These are phyloP conservation scores for Clarireedia sp. DNA, from an alignment of 2,329 filamentous ascomycete species.

Conservation along the genomic window DNA sequence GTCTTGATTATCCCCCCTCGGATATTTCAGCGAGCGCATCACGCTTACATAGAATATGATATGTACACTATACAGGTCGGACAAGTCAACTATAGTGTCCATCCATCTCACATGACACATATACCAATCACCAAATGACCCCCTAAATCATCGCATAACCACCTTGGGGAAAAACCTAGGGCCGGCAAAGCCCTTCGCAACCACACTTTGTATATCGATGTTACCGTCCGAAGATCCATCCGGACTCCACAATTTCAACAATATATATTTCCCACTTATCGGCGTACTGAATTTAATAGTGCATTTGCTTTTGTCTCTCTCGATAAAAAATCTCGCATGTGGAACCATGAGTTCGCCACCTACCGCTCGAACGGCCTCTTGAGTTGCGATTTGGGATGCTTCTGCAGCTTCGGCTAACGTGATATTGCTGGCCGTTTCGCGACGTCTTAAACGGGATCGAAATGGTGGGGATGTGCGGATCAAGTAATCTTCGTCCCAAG, in stretches of 20 bases:
- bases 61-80: too few species aligned
- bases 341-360: constrained; percentile 59
- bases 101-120: too few species aligned
- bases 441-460: constrained; percentile 14
- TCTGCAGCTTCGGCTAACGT: constrained; percentile 26
- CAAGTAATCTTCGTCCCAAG: neutral
- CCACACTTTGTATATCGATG: constrained; percentile 83
- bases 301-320: constrained; percentile 73
- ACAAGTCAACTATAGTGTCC: too few species aligned
- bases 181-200: constrained; percentile 77
- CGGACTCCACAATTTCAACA: constrained; percentile 86
- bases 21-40: too few species aligned
- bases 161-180: constrained; percentile 66
- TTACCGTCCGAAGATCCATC: constrained; percentile 57
- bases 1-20: too few species aligned
- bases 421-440: constrained; percentile 27
- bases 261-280: constrained; percentile 71
- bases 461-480: constrained; percentile 3
- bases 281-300: constrained; percentile 80
- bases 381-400: constrained; percentile 40
- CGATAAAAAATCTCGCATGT: constrained; percentile 77
- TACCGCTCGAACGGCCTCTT: constrained; percentile 48
- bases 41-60: too few species aligned
- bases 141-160: neutral
- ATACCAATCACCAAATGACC: too few species aligned